A percentile compares a stretch with the other conserved stretches of the same genome.
These are phyloP conservation scores for Calocybe gambosa DNA, from an alignment of 1,284 basidiomycete species.

Conservation along the genomic window DNA sequence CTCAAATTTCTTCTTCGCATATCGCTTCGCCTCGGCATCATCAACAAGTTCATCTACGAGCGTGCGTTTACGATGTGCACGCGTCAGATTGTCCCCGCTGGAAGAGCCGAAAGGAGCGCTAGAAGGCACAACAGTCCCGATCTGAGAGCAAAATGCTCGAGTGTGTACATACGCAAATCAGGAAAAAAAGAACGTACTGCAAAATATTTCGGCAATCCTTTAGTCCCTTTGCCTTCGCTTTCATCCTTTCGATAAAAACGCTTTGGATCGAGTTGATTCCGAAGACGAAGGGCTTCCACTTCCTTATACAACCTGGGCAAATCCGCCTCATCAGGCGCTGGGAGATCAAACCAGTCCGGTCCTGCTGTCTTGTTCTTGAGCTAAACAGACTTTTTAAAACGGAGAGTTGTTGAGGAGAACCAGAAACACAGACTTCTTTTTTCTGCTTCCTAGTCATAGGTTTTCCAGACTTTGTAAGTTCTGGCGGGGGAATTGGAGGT, in stretches of 20 bases:
- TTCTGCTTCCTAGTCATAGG: slow-evolving; percentile 61
- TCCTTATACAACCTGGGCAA: slow-evolving; percentile 84
- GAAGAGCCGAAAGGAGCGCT: slow-evolving; percentile 71
- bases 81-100: slow-evolving; percentile 64
- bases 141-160: slow-evolving; percentile 38
- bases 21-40: slow-evolving; percentile 80
- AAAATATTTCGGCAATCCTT: slow-evolving; percentile 84
- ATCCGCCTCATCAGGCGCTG: slow-evolving; percentile 75
- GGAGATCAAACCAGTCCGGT: slow-evolving; percentile 87
- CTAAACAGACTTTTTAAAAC: slow-evolving; percentile 29
- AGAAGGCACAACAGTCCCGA: slow-evolving; percentile 83
- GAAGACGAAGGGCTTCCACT: slow-evolving; percentile 87
- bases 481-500: slow-evolving; percentile 51
- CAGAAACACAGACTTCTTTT: slow-evolving; percentile 46
- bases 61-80: slow-evolving; percentile 67
- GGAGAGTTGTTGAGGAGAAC: neutral
- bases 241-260: slow-evolving; percentile 86
- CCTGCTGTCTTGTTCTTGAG: slow-evolving; percentile 74
- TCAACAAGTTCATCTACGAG: slow-evolving; percentile 87
- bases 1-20: slow-evolving; percentile 92
- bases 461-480: slow-evolving; percentile 52
- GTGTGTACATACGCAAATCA: slow-evolving; percentile 2
- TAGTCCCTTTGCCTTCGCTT: slow-evolving; percentile 80
- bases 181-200: slow-evolving; percentile 46
- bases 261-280: slow-evolving; percentile 94